phyloP scores from a whole-genome alignment of 2,329 filamentous ascomycete genomes.

The Cladorrhinum sp. region DNA sequence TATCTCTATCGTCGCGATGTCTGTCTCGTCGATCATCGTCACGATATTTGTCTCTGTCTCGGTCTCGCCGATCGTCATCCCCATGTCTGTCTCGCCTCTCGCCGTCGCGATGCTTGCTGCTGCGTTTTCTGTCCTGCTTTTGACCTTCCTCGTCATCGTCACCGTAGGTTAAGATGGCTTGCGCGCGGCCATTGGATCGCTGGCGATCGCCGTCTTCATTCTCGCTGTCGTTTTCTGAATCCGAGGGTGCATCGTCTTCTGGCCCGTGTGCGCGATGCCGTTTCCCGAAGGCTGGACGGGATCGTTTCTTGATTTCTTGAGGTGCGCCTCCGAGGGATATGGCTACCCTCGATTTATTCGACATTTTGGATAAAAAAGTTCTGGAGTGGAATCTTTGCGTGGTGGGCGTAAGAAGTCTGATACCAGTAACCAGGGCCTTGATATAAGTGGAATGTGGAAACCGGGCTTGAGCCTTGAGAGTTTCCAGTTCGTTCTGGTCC shows the following conservation, averaged over 20 bases:
- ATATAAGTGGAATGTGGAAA: too few species aligned
- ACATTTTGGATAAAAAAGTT: conserved; percentile 20
- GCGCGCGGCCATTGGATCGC: conserved; percentile 33
- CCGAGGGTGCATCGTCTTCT: conserved; percentile 17
- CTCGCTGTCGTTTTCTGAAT: conserved; percentile 33
- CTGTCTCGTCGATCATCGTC: not conserved
- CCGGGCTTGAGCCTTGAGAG: not conserved
- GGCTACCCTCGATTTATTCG: conserved; percentile 22
- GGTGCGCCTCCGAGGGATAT: conserved; percentile 23
- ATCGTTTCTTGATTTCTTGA: conserved; percentile 19
- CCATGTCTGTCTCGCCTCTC: not conserved
- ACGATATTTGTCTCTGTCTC: not conserved
- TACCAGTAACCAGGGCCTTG: not conserved
- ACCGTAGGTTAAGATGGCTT: conserved; percentile 41
- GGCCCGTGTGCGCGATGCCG: conserved; percentile 23
- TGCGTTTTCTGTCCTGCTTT: not conserved
- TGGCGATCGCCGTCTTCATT: conserved; percentile 20
- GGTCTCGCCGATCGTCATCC: not conserved
- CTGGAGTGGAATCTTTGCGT: not conserved
- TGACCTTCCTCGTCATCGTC: conserved; percentile 12
- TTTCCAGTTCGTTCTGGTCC: too few species aligned
- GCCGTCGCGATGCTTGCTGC: not conserved
- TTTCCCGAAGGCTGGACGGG: conserved; percentile 21
- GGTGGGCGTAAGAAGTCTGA: not conserved
- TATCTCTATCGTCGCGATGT: not conserved